Percentiles rank a stretch among this genome's conserved stretches.
phyloP scores from a whole-genome alignment of 129 eudicot species.

The Escallonia rubra region DNA sequence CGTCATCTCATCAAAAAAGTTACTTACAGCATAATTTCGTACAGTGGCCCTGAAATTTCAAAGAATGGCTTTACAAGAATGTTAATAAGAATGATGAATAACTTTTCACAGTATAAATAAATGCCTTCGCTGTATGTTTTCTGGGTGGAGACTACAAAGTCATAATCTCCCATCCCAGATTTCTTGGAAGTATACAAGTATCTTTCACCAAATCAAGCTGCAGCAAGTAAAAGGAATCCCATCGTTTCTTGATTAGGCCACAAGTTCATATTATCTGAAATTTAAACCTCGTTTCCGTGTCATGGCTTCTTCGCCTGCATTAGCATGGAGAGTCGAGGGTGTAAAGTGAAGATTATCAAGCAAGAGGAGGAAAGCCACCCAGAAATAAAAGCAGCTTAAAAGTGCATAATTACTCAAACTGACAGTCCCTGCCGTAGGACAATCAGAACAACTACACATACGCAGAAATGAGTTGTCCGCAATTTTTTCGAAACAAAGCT shows the following conservation, averaged over 20 bases:
- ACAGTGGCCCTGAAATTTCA: neutral
- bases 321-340: no score
- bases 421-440: no score
- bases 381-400: no score
- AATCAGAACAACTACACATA: no score
- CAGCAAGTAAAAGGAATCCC: neutral
- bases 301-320: constrained; percentile 17
- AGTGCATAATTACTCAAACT: no score
- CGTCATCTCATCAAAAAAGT: neutral
- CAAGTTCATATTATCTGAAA: neutral
- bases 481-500: no score
- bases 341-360: no score
- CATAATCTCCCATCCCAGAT: neutral
- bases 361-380: no score
- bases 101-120: neutral
- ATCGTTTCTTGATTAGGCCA: neutral
- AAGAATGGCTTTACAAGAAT: neutral
- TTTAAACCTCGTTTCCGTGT: neutral
- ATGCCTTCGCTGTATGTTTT: neutral
- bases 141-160: neutral
- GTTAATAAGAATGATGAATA: neutral
- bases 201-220: constrained; percentile 3
- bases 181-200: neutral
- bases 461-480: no score
- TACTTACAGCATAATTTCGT: neutral